A percentile compares a stretch with the other conserved stretches of the same genome.
Evolutionary conservation across 768 basidiomycete genomes (phyloP).

Genomic region (Boletales sp.): DNA sequence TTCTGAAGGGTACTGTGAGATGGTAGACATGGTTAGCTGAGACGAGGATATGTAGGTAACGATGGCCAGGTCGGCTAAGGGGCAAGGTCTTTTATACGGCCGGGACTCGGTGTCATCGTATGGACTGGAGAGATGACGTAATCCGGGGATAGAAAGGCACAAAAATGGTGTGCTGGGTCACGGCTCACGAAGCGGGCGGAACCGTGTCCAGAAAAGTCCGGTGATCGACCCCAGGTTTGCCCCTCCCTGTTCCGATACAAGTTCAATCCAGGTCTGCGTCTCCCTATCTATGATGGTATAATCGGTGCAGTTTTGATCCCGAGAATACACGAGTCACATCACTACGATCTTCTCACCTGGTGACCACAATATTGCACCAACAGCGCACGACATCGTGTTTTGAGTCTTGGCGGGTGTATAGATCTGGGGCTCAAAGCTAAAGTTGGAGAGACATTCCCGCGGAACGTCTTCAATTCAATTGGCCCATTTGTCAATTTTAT

Average conservation of each 20-base stretch:
- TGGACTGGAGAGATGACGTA: conserved; percentile 10
- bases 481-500: neutral
- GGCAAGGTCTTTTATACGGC: conserved; percentile 6
- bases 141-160: conserved; percentile 18
- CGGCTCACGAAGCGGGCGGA: conserved; percentile 2
- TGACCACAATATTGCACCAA: too few relatives aligned
- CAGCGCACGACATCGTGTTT: neutral
- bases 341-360: too few relatives aligned
- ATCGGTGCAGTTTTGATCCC: neutral
- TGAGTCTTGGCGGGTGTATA: neutral
- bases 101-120: conserved; percentile 4
- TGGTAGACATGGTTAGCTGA: conserved; percentile 18
- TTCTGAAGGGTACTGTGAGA: conserved; percentile 62
- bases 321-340: neutral
- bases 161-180: neutral
- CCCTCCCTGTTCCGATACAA: neutral
- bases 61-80: neutral
- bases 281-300: too few relatives aligned
- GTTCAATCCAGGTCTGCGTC: neutral
- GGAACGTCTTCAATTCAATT: neutral
- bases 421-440: neutral
- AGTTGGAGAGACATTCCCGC: neutral
- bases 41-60: neutral
- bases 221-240: neutral
- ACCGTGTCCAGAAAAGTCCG: neutral